A percentile compares a stretch with the other conserved stretches of the same genome.
Conservation (phyloP, 2,329 filamentous ascomycete genomes). For the Diaporthe australafricana region DNA sequence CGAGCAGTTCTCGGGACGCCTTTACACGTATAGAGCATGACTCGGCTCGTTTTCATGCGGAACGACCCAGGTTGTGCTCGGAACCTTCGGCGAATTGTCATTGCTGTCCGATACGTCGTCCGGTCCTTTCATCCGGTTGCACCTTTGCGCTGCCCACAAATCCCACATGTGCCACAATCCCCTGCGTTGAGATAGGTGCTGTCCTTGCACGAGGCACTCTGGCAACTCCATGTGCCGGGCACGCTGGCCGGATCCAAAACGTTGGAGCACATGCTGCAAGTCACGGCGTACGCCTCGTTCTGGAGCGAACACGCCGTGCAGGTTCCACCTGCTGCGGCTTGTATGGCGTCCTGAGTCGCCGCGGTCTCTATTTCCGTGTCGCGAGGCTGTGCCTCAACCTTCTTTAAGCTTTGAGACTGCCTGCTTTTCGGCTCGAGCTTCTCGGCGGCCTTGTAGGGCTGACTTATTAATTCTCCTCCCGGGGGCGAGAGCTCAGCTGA, state of each 20-base stretch:
- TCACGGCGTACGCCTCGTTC: constrained; percentile 66
- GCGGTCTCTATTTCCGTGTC: constrained; percentile 19
- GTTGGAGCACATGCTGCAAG: constrained; percentile 77
- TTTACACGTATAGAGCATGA: not conserved
- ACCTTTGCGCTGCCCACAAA: constrained; percentile 67
- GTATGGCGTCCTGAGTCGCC: constrained; percentile 6
- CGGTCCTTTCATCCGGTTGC: not conserved
- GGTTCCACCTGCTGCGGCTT: constrained; percentile 12
- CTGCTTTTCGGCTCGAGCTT: constrained; percentile 5
- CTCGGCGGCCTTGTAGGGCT: constrained; percentile 28
- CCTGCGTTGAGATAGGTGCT: constrained; percentile 75
- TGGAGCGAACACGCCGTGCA: constrained; percentile 77
- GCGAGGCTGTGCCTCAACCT: constrained; percentile 14
- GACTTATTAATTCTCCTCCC: not conserved
- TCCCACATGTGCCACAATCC: constrained; percentile 76
- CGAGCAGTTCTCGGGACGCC: not conserved
- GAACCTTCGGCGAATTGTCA: not conserved
- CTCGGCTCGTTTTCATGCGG: constrained; percentile 8
- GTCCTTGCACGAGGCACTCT: constrained; percentile 63
- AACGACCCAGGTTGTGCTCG: not conserved
- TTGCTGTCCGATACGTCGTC: constrained; percentile 29
- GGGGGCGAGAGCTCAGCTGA: not conserved
- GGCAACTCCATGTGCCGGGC: constrained; percentile 73
- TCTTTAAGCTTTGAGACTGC: not conserved
- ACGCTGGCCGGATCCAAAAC: constrained; percentile 70